Conservation (phyloP, 208 protist species). For the Herpetomonas tarakana region DNA sequence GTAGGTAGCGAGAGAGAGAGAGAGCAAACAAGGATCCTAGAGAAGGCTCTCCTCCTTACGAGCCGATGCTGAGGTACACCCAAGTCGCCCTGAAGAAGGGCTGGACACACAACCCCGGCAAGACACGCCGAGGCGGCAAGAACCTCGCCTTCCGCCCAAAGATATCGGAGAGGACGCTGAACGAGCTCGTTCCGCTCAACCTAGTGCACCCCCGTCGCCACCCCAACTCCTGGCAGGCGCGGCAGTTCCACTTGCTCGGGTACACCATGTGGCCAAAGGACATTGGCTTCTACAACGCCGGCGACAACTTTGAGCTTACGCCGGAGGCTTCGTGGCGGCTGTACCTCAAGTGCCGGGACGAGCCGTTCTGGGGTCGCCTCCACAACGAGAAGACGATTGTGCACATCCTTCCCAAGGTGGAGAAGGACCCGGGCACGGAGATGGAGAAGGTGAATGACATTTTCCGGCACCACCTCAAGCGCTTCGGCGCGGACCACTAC, state of each 20-base stretch:
- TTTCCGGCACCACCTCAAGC: slow-evolving; percentile 81
- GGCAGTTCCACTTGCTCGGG: slow-evolving; percentile 77
- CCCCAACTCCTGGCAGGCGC: slow-evolving; percentile 83
- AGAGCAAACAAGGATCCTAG: no score
- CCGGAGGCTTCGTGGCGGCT: slow-evolving; percentile 77
- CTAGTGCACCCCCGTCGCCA: slow-evolving; percentile 79
- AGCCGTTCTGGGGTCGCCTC: slow-evolving; percentile 69
- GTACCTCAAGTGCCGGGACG: slow-evolving; percentile 59
- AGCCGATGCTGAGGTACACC: slow-evolving; percentile 71
- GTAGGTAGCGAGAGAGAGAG: no score
- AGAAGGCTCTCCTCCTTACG: no score
- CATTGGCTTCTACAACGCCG: slow-evolving; percentile 89
- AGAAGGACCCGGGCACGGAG: slow-evolving; percentile 57
- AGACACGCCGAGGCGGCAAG: slow-evolving; percentile 80
- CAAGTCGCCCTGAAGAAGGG: slow-evolving; percentile 75
- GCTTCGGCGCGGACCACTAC: slow-evolving; percentile 87
- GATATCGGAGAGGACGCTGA: slow-evolving; percentile 54
- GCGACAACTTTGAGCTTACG: slow-evolving; percentile 90
- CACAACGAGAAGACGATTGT: slow-evolving; percentile 86
- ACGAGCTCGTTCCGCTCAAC: slow-evolving; percentile 80
- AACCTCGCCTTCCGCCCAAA: slow-evolving; percentile 89
- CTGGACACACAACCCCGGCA: slow-evolving; percentile 84
- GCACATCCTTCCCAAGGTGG: slow-evolving; percentile 73
- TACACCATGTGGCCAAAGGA: slow-evolving; percentile 91
- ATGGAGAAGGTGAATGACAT: slow-evolving; percentile 76